Conservation (phyloP, 345 rosid genomes). For the Syzygium oleosum region DNA sequence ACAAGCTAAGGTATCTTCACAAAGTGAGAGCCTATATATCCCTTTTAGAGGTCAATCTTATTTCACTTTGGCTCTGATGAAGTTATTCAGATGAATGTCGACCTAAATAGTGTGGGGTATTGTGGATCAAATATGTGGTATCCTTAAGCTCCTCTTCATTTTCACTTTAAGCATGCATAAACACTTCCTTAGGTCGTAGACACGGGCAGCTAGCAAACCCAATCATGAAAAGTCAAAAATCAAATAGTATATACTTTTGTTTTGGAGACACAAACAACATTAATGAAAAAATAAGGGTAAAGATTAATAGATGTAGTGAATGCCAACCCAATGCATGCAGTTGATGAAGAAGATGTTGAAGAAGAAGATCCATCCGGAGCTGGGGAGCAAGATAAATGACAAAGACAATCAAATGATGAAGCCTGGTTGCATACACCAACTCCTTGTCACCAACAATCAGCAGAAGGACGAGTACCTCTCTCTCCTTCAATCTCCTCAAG, state of each 20-base stretch:
- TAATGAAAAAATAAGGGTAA: background rate
- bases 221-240: background rate
- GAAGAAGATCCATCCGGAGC: constrained; percentile 86
- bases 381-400: constrained; percentile 27
- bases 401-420: constrained; percentile 11
- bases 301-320: background rate
- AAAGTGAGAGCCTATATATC: background rate
- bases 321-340: constrained; percentile 15
- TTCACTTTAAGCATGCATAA: background rate
- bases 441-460: constrained; percentile 1
- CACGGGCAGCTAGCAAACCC: background rate
- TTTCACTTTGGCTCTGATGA: background rate
- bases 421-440: background rate
- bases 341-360: constrained; percentile 80
- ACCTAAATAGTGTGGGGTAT: background rate
- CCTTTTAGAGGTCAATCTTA: background rate
- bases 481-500: constrained; percentile 36
- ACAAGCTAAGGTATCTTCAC: background rate
- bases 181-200: background rate
- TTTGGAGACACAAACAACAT: background rate
- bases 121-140: background rate
- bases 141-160: background rate
- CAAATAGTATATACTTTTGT: background rate
- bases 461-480: constrained; percentile 23
- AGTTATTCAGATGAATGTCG: background rate